Base-by-base conservation (phyloP, 345 rosid species). In the Eucalyptus cloeziana region DNA sequence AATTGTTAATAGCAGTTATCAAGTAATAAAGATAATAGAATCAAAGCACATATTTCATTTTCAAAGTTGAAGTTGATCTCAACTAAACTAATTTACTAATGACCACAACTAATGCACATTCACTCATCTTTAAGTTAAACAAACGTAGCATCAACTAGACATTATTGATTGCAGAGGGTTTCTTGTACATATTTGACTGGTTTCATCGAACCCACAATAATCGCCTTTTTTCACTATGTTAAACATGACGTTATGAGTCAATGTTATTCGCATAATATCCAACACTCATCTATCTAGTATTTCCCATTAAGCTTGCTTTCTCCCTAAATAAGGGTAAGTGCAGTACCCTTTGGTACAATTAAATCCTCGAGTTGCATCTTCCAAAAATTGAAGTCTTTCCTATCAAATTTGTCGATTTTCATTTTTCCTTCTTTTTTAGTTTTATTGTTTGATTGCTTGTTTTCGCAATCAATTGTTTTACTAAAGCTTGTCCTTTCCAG, bases 121-220 rank as follows among this genome's bases (percentile, higher is more conserved):
- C 1, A 13, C 13, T 56, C 62, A 56, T 56, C 13, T 56, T 56
- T 56, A 24, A 56, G 30, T 56, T 9, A 56, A 56, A 56, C 13
- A 56, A 6, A 56, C 5, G 3, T 22, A 56, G 6, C 5, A 24
- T 24, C 13, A 56, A 56, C 12, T 56, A 56, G 27, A 56, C 12
- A 22, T 56, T 24, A 56, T 56, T 22, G 30, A 56, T 56, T 1
- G 0, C 0, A 56, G 1, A 56, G 1, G 30, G 0, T 56, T 56
- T 24, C 30, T 24, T 56, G 30, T 56, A 56, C 6, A 56, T 56
- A 56, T 56, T 56, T 1, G 3, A 56, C 2, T 0, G 30, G 30
- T 56, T 56, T 24, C 62, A 56, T 56, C 62, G 10, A 56, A 56
- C 13, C 6, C 1, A 5, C 0, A 10, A 1, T 56, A 5, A 24